Evolutionary conservation across 306 rosid genomes (phyloP).

Genomic region (Lathyrus oleraceus): DNA sequence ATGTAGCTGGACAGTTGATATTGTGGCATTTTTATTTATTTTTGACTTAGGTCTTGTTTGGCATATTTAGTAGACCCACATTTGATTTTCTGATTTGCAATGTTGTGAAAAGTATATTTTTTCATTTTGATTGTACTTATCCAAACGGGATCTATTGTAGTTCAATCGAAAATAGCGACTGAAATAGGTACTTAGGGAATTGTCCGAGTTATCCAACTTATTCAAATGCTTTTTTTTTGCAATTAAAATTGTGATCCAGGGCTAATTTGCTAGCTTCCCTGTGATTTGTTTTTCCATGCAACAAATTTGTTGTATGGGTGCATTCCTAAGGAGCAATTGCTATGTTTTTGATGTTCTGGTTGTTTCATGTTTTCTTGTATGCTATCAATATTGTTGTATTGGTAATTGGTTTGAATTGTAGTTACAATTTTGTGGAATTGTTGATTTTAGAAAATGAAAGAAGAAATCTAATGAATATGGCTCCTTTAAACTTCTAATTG

Average conservation of each 20-base stretch:
- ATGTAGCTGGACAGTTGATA: constrained; percentile 7
- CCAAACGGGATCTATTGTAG: not conserved
- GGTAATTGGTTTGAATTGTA: not conserved
- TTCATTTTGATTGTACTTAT: not conserved
- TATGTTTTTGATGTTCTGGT: not conserved
- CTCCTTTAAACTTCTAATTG: not conserved
- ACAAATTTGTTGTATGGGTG: not conserved
- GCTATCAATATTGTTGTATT: not conserved
- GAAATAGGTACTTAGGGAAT: not conserved
- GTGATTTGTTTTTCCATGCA: not conserved
- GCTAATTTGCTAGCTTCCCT: not conserved
- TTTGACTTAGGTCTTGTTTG: constrained; percentile 7
- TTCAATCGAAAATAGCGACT: not conserved
- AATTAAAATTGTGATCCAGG: not conserved
- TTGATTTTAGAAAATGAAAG: not conserved
- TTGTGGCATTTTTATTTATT: not conserved
- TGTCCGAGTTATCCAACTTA: not conserved
- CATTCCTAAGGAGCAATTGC: not conserved
- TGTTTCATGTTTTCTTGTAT: not conserved
- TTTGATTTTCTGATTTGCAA: not conserved
- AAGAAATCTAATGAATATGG: not conserved
- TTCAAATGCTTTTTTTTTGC: not conserved
- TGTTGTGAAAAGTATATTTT: not conserved
- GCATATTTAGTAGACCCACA: not conserved
- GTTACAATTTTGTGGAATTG: not conserved